phyloP scores from a whole-genome alignment of 2,329 filamentous ascomycete genomes.

The Pseudopyrenochaeta lycopersici region DNA sequence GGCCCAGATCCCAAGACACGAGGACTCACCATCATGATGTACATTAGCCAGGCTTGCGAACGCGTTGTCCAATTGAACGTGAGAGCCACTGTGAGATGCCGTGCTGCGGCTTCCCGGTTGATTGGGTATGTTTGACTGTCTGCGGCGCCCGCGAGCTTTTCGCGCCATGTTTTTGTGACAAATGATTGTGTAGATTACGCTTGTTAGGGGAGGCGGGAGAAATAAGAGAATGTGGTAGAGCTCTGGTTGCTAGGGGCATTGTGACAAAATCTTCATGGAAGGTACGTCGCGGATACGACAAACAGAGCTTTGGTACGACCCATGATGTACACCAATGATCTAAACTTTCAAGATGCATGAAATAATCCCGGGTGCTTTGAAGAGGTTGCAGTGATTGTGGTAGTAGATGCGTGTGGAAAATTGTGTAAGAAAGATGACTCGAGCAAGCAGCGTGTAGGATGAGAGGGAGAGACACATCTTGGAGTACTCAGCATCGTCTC shows the following conservation, averaged over 20 bases:
- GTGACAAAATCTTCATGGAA: conserved; percentile 3
- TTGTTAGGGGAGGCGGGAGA: neutral
- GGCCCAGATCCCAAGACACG: neutral
- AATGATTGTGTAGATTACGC: neutral
- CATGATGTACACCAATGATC: too few species aligned
- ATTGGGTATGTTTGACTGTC: conserved; percentile 4
- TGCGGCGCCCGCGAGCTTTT: neutral
- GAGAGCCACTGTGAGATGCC: neutral
- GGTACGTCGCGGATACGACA: conserved; percentile 5
- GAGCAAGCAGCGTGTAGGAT: too few species aligned
- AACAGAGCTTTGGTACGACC: neutral
- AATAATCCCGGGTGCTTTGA: too few species aligned
- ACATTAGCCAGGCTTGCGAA: conserved; percentile 12
- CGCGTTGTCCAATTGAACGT: conserved; percentile 8
- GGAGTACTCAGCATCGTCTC: too few species aligned
- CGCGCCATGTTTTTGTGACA: conserved; percentile 17
- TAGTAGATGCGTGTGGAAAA: too few species aligned
- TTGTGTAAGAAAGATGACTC: too few species aligned
- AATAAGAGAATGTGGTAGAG: neutral
- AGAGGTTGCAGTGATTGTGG: too few species aligned
- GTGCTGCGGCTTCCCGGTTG: conserved; percentile 7
- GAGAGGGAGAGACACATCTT: too few species aligned
- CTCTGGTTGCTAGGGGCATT: neutral
- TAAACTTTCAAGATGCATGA: too few species aligned
- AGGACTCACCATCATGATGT: conserved; percentile 15